Evolutionary conservation across 371 early-diverging fungal genomes (phyloP), one percentile per base, ranked within the genome.

Genomic region (Mucor sp.): DNA sequence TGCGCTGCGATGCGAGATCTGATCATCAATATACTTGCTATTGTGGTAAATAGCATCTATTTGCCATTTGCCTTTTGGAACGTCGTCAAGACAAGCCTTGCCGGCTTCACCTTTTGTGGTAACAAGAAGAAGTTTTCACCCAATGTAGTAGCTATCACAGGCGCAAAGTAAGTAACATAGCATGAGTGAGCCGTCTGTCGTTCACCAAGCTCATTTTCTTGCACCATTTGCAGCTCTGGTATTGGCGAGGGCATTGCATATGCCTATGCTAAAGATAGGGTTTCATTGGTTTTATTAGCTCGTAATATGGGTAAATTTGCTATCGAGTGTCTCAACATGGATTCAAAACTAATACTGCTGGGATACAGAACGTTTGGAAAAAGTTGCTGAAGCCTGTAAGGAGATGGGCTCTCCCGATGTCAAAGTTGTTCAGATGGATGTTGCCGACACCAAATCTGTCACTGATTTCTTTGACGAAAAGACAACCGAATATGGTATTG

Each of bases 121-220:
- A 44, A 14, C 15, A 57, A 62, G 44, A 58, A 60, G 14, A 15
- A 6, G 4, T 30, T 59, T 19, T 17, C 37, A n/a, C 71, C 71
- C 6, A 58, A 61, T 23, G 71, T 71, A 6, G 71, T 71, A 19
- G 71, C 71, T 35, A 70, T 70, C 15, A 70, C 71, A 23, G 71
- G 71, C 5, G 66, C 71, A 37, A 71, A 55, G 71, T 71, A 71
- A 63, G 62, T 44, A n/a, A n/a, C n/a, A n/a, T n/a, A n/a, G n/a
- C n/a, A n/a, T n/a, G n/a, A n/a, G n/a, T n/a, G n/a, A n/a, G n/a
- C n/a, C n/a, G n/a, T n/a, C n/a, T n/a, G n/a, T n/a, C n/a, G 9
- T 55, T 55, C 15, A 12, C 28, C 5, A 28, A 3, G 12, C 55
- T 47, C 19, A 21, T 4, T 47, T 1, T 9, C 2, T 21, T 9